A percentile compares a stretch with the other conserved stretches of the same genome.
These are phyloP conservation scores for Picea glauca DNA, from an alignment of 75 land plant genomes.

Conservation along the genomic window DNA sequence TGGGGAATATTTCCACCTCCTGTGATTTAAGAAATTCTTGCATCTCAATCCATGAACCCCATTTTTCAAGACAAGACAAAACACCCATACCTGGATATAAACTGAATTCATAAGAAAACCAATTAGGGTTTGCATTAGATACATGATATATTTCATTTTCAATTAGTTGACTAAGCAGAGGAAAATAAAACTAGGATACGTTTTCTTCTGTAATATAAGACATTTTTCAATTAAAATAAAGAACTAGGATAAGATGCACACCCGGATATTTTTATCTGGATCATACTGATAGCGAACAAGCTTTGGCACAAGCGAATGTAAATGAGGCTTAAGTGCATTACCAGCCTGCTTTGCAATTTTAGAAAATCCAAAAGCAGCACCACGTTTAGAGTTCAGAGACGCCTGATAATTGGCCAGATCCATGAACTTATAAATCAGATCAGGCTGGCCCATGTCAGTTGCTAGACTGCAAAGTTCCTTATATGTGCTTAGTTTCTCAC, in stretches of 20 bases:
- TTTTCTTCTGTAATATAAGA: no score
- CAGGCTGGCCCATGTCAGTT: constrained; percentile 99
- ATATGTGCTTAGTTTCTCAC: constrained; percentile 95
- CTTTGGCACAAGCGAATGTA: constrained; percentile 74
- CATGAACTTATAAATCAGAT: constrained; percentile 97
- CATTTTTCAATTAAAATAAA: background rate
- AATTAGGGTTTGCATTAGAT: no score
- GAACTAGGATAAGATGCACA: constrained; percentile 12
- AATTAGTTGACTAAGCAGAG: no score
- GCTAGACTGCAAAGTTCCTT: constrained; percentile 96
- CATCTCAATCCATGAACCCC: no score
- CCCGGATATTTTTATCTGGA: constrained; percentile 97
- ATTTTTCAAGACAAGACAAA: no score
- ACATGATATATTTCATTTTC: no score
- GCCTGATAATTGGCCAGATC: constrained; percentile 98
- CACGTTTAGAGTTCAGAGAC: constrained; percentile 91
- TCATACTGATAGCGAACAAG: constrained; percentile 98
- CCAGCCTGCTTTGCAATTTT: constrained; percentile 98
- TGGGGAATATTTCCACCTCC: no score
- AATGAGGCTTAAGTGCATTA: constrained; percentile 83
- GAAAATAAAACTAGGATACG: background rate
- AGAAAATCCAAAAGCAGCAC: constrained; percentile 99
- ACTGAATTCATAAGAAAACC: no score
- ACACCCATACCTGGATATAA: no score
- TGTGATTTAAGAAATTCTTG: no score